Conservation (phyloP, 805 yeast species). For the Jamesozyma jinghongensis region DNA sequence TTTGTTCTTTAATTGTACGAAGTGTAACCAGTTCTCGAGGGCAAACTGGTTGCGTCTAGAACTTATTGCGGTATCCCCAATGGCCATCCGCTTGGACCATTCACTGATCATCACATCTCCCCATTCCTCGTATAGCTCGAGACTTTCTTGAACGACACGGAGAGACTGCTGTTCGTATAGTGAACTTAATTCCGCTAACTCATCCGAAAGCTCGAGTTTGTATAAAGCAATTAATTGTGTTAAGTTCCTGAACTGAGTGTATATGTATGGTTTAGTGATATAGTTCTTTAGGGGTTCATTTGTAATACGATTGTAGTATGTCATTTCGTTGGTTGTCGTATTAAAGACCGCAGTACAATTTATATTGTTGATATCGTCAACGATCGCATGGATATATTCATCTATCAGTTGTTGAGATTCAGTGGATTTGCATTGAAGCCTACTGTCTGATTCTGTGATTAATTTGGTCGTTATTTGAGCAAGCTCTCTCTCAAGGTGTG, state of each 20-base stretch:
- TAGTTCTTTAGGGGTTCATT: conserved; percentile 27
- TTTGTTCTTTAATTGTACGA: conserved; percentile 44
- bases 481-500: conserved; percentile 1
- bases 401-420: neutral
- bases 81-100: conserved; percentile 51
- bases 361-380: conserved; percentile 24
- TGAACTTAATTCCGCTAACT: neutral
- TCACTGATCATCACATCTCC: conserved; percentile 57
- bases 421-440: too few species aligned
- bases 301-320: conserved; percentile 27
- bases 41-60: conserved; percentile 25
- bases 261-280: conserved; percentile 39
- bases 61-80: conserved; percentile 18
- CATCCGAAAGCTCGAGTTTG: neutral
- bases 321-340: conserved; percentile 14
- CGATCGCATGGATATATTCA: neutral
- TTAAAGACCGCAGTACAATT: conserved; percentile 27
- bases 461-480: neutral
- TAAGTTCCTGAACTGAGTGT: neutral
- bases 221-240: neutral
- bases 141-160: conserved; percentile 34
- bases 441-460: neutral
- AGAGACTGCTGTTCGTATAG: neutral
- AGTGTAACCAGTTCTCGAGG: conserved; percentile 49
- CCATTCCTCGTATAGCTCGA: conserved; percentile 66